These are phyloP conservation scores for Apiosordaria backusii DNA, from an alignment of 495 filamentous ascomycete genomes.

Conservation along the genomic window DNA sequence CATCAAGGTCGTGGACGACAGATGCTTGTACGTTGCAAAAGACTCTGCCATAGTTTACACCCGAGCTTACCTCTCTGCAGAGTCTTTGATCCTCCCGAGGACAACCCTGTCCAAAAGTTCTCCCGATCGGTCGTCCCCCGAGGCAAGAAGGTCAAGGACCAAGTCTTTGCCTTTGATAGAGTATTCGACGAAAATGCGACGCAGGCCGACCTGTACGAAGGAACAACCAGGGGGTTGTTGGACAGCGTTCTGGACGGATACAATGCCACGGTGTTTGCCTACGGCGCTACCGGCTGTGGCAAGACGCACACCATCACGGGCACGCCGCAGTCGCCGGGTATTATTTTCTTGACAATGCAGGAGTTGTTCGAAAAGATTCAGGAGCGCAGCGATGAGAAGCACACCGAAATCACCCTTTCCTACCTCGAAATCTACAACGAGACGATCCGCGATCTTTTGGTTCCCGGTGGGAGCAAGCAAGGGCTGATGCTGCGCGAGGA, in stretches of 20 bases:
- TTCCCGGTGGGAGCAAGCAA: constrained; percentile 79
- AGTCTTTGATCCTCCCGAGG: constrained; percentile 96
- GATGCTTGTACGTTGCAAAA: constrained; percentile 71
- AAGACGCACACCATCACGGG: constrained; percentile 96
- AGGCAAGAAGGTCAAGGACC: constrained; percentile 94
- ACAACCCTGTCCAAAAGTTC: constrained; percentile 90
- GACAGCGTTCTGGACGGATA: constrained; percentile 96
- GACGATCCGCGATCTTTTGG: constrained; percentile 91
- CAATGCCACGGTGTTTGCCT: constrained; percentile 98
- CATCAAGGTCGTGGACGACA: constrained; percentile 94
- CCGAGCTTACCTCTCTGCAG: constrained; percentile 46
- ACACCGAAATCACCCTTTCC: constrained; percentile 85
- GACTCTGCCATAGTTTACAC: background rate
- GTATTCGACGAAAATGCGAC: constrained; percentile 96
- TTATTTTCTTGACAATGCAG: constrained; percentile 98
- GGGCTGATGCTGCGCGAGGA: constrained; percentile 94
- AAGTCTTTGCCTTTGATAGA: constrained; percentile 93
- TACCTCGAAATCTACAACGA: constrained; percentile 99
- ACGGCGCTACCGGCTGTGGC: constrained; percentile 95
- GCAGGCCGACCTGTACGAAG: constrained; percentile 93
- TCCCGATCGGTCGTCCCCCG: constrained; percentile 75
- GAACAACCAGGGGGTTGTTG: constrained; percentile 81
- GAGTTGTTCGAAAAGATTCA: constrained; percentile 93
- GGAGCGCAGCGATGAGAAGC: constrained; percentile 80
- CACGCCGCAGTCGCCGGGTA: constrained; percentile 87